Percentiles rank a stretch among this genome's conserved stretches.
phyloP scores from a whole-genome alignment of 192 early-diverging fungal genomes.

The Coemansia sp. region DNA sequence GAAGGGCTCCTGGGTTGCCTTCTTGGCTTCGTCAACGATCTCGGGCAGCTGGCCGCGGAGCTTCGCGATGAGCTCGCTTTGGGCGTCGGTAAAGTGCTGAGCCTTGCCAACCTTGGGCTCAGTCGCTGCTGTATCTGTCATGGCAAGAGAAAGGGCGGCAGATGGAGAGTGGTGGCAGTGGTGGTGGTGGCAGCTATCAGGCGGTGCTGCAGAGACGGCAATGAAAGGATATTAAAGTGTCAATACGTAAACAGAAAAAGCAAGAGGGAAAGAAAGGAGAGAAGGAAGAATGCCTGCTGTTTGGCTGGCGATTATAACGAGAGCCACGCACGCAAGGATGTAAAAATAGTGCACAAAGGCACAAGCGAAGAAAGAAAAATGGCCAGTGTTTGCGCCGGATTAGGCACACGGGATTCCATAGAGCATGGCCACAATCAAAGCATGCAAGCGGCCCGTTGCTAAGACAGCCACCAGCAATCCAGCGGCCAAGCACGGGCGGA shows the following conservation, averaged over 20 bases:
- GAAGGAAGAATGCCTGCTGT: neutral
- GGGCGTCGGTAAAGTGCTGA: slow-evolving; percentile 44
- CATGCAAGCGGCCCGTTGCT: too few species aligned
- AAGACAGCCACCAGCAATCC: too few species aligned
- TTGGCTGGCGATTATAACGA: too few species aligned
- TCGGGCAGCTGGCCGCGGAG: slow-evolving; percentile 50
- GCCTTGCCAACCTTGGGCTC: slow-evolving; percentile 14
- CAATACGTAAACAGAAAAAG: neutral
- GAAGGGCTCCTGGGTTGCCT: slow-evolving; percentile 8
- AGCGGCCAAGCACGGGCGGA: too few species aligned
- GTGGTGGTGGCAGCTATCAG: too few species aligned
- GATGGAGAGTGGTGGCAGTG: too few species aligned
- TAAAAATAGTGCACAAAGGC: slow-evolving; percentile 1
- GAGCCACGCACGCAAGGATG: too few species aligned
- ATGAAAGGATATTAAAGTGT: neutral
- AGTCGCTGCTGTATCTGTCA: neutral
- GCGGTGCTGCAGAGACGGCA: neutral
- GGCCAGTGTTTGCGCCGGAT: neutral
- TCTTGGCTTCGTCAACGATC: slow-evolving; percentile 37
- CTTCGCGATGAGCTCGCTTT: slow-evolving; percentile 39
- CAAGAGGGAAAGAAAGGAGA: neutral
- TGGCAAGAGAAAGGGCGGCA: neutral
- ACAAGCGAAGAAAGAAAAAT: neutral
- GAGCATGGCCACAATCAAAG: too few species aligned
- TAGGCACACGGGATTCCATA: too few species aligned